Conservation (phyloP, 345 rosid genomes). For the Salix koriyanagi region DNA sequence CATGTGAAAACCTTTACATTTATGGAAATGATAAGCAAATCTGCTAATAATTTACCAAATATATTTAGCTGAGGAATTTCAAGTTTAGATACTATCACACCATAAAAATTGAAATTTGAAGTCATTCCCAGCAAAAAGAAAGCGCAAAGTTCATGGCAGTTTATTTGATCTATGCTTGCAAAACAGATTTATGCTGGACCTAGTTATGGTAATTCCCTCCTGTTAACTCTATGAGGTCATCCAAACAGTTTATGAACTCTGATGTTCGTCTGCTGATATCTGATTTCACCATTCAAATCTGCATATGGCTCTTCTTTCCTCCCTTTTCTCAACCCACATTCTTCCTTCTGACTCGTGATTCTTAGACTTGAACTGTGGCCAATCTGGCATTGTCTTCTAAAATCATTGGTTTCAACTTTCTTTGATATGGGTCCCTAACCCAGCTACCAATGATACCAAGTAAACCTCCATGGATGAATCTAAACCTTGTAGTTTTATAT, state of each 20-base stretch:
- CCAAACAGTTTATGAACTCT: not conserved
- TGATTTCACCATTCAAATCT: not conserved
- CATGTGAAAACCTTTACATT: not conserved
- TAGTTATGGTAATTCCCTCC: not conserved
- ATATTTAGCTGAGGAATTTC: not conserved
- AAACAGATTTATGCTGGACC: not conserved
- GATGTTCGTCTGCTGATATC: not conserved
- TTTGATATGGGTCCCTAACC: not conserved
- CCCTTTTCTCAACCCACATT: not conserved
- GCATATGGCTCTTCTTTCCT: not conserved
- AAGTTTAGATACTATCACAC: not conserved
- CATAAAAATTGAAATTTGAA: not conserved
- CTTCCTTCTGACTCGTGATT: not conserved
- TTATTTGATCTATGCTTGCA: not conserved
- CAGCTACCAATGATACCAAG: not conserved
- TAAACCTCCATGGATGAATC: not conserved
- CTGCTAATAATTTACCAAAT: not conserved
- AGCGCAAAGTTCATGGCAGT: not conserved
- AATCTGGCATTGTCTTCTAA: not conserved
- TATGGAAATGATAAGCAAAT: not conserved
- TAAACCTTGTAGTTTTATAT: not conserved
- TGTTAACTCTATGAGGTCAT: not conserved
- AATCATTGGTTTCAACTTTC: not conserved
- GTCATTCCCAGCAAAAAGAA: not conserved
- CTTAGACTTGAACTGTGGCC: not conserved